A percentile compares a stretch with the other conserved stretches of the same genome.
These are phyloP conservation scores for Pichia manshurica DNA, from an alignment of 805 yeast genomes.

Conservation along the genomic window DNA sequence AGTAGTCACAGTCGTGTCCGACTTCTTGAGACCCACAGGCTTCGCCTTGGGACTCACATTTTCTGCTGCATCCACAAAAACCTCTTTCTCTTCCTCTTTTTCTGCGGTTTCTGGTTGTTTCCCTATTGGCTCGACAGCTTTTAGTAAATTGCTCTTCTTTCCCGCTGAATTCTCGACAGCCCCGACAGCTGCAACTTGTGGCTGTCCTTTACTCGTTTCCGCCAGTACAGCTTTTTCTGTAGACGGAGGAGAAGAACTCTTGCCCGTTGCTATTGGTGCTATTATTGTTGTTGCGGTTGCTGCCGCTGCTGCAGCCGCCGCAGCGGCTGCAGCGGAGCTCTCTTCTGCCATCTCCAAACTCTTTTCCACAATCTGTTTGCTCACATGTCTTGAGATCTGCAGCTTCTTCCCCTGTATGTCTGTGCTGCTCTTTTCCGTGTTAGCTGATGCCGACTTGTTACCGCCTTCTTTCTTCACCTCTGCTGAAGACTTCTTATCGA, in stretches of 20 bases:
- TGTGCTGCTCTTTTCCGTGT: conserved; percentile 6
- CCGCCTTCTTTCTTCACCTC: not conserved
- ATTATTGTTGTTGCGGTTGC: not conserved
- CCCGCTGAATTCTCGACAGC: conserved; percentile 7
- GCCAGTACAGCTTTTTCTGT: too few relatives aligned
- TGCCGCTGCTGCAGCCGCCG: not conserved
- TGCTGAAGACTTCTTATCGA: conserved; percentile 1
- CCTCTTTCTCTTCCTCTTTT: conserved; percentile 5
- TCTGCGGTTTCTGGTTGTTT: not conserved
- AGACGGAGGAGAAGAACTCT: not conserved
- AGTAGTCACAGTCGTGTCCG: not conserved
- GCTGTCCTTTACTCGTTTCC: not conserved
- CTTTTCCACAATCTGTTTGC: conserved; percentile 3
- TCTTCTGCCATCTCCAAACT: conserved; percentile 1
- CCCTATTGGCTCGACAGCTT: conserved; percentile 5
- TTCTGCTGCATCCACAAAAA: conserved; percentile 10
- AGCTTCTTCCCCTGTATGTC: conserved; percentile 4
- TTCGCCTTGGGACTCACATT: not conserved
- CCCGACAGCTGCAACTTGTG: not conserved
- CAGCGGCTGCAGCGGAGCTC: not conserved
- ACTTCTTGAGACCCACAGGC: not conserved
- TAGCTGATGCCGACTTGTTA: not conserved
- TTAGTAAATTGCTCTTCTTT: conserved; percentile 8
- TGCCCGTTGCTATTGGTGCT: not conserved
- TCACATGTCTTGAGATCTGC: conserved; percentile 8